These are phyloP conservation scores for Canavalia gladiata DNA, from an alignment of 306 rosid genomes.

Conservation along the genomic window DNA sequence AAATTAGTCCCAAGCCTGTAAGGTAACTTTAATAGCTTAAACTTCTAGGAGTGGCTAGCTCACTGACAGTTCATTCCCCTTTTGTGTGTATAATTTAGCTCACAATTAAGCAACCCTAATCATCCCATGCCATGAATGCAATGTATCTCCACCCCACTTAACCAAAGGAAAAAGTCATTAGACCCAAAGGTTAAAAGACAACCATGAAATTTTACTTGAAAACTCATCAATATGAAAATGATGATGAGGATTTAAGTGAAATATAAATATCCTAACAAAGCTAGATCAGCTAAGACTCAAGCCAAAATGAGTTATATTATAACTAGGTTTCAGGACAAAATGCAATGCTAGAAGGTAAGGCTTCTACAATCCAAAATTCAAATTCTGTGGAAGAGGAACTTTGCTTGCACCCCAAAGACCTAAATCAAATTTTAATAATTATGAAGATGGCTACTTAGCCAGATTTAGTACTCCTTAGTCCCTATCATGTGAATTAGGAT, in stretches of 20 bases:
- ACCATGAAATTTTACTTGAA: background rate
- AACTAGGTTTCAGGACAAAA: conserved; percentile 22
- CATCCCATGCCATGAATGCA: background rate
- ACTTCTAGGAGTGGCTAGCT: background rate
- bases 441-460: background rate
- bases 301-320: conserved; percentile 18
- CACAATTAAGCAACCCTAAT: conserved; percentile 7
- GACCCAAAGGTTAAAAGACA: conserved; percentile 1
- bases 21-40: background rate
- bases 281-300: conserved; percentile 17
- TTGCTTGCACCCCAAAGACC: background rate
- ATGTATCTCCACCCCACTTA: background rate
- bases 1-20: conserved; percentile 26
- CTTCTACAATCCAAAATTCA: conserved; percentile 8
- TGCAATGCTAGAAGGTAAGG: conserved; percentile 33
- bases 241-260: background rate
- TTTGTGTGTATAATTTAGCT: background rate
- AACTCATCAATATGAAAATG: conserved; percentile 10
- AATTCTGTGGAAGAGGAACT: conserved; percentile 14
- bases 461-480: background rate
- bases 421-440: background rate
- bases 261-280: background rate
- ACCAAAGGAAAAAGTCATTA: background rate
- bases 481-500: background rate
- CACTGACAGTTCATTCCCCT: background rate